phyloP scores from a whole-genome alignment of 1,284 basidiomycete species.

The Neonothopanus nambi region DNA sequence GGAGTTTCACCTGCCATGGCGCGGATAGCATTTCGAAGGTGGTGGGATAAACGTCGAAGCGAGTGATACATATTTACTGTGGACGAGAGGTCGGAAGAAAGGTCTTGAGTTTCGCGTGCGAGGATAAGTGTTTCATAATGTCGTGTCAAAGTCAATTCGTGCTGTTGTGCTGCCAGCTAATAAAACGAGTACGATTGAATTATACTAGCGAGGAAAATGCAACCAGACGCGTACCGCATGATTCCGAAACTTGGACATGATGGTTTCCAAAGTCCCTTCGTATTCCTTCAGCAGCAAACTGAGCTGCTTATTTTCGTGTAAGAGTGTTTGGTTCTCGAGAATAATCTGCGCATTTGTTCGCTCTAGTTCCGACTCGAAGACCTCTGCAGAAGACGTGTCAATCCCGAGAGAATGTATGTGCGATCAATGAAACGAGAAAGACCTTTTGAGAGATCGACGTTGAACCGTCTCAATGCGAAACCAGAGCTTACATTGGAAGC shows the following conservation, averaged over 20 bases:
- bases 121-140: constrained; percentile 92
- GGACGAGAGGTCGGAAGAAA: constrained; percentile 59
- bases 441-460: constrained; percentile 92
- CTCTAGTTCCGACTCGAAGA: constrained; percentile 92
- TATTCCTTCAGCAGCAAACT: constrained; percentile 90
- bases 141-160: constrained; percentile 84
- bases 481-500: constrained; percentile 79
- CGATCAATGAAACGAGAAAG: too few relatives aligned
- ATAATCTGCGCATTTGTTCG: constrained; percentile 87
- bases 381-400: constrained; percentile 56
- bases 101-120: constrained; percentile 65
- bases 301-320: constrained; percentile 95
- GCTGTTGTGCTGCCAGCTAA: constrained; percentile 85
- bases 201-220: constrained; percentile 5
- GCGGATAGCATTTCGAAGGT: constrained; percentile 73
- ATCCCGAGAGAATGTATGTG: not conserved
- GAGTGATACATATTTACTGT: constrained; percentile 54
- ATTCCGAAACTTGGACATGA: constrained; percentile 95
- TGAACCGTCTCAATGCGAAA: constrained; percentile 85
- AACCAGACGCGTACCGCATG: constrained; percentile 73
- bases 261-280: constrained; percentile 91
- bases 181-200: not conserved
- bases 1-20: constrained; percentile 71
- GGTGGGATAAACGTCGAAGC: constrained; percentile 70
- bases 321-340: constrained; percentile 89